A percentile compares a stretch with the other conserved stretches of the same genome.
These are phyloP conservation scores for Rhamnella rubrinervis DNA, from an alignment of 331 rosid species.

Conservation along the genomic window DNA sequence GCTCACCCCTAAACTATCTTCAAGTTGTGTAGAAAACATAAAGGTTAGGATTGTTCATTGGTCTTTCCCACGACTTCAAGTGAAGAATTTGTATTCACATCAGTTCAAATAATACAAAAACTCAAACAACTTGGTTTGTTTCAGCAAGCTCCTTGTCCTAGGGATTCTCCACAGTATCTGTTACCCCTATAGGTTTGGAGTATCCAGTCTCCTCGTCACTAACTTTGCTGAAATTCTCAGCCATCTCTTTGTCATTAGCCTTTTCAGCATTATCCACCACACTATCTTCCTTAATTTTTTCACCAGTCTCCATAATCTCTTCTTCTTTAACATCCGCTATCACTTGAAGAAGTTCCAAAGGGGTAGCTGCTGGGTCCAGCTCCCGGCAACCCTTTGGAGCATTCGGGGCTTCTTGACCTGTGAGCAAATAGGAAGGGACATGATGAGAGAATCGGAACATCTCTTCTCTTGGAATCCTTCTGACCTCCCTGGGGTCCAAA, in stretches of 20 bases:
- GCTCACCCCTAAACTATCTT: slow-evolving; percentile 11
- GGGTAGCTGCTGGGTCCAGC: slow-evolving; percentile 48
- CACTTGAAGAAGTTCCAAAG: slow-evolving; percentile 33
- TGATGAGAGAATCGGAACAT: slow-evolving; percentile 40
- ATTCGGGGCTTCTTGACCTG: slow-evolving; percentile 40
- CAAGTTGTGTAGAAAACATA: slow-evolving; percentile 14
- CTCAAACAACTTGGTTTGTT: slow-evolving; percentile 14
- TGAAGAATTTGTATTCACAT: not conserved
- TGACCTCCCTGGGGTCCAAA: slow-evolving; percentile 33
- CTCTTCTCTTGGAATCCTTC: slow-evolving; percentile 29
- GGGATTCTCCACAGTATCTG: slow-evolving; percentile 12
- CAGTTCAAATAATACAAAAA: not conserved
- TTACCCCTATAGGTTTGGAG: not conserved
- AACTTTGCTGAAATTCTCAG: slow-evolving; percentile 5
- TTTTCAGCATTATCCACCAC: slow-evolving; percentile 15
- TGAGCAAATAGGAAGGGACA: slow-evolving; percentile 32
- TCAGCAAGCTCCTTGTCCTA: slow-evolving; percentile 5
- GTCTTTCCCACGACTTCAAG: slow-evolving; percentile 11
- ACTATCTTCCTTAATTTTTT: slow-evolving; percentile 7
- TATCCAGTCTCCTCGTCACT: slow-evolving; percentile 8
- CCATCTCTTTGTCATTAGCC: slow-evolving; percentile 4
- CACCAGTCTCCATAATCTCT: slow-evolving; percentile 18
- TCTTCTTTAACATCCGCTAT: slow-evolving; percentile 27
- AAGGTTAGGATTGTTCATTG: not conserved
- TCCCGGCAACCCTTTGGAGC: slow-evolving; percentile 48